These are phyloP conservation scores for Sapria himalayana DNA, from an alignment of 345 rosid genomes.

Conservation along the genomic window DNA sequence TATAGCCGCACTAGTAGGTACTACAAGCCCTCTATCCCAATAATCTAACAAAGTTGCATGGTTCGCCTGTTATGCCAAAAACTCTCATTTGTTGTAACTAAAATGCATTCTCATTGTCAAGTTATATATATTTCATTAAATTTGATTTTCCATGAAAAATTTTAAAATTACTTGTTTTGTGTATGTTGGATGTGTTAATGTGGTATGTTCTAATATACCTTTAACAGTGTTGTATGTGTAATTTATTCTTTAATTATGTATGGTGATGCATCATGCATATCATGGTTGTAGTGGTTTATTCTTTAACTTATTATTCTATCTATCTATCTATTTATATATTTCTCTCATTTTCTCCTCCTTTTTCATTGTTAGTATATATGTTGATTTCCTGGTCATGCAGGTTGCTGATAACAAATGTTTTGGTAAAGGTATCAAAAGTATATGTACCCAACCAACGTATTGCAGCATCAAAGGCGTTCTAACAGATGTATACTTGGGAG, in stretches of 20 bases:
- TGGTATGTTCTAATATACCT: too few relatives aligned
- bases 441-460: slow-evolving; percentile 36
- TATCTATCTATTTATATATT: neutral
- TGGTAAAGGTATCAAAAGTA: slow-evolving; percentile 16
- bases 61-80: neutral
- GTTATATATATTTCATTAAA: too few relatives aligned
- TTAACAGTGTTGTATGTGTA: too few relatives aligned
- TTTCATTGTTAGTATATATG: slow-evolving; percentile 3
- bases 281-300: too few relatives aligned
- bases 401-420: slow-evolving; percentile 27
- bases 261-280: too few relatives aligned
- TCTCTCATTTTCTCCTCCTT: neutral
- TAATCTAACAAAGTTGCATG: neutral
- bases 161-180: too few relatives aligned
- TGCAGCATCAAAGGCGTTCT: slow-evolving; percentile 60
- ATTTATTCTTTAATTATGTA: too few relatives aligned
- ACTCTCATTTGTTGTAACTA: too few relatives aligned
- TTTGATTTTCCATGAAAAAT: too few relatives aligned
- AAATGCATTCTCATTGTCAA: too few relatives aligned
- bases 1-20: slow-evolving; percentile 3
- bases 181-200: too few relatives aligned
- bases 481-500: slow-evolving; percentile 54
- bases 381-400: slow-evolving; percentile 29
- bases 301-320: neutral
- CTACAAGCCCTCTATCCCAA: neutral